phyloP scores from a whole-genome alignment of 1,139 yeast genomes.

The Sugiyamaella japonica region DNA sequence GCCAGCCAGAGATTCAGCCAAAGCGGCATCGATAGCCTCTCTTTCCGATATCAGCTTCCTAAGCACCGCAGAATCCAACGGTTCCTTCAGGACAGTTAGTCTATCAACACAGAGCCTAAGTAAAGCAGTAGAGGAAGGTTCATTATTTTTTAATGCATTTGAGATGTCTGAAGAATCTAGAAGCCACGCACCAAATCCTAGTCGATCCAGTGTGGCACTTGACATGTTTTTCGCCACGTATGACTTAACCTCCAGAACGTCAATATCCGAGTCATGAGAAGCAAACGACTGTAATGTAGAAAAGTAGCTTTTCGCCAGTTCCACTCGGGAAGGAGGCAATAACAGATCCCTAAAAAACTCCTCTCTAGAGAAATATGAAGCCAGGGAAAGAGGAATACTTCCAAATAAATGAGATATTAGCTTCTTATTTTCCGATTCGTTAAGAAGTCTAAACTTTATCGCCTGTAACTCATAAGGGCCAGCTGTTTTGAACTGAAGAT shows the following conservation, averaged over 20 bases:
- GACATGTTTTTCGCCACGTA: not conserved
- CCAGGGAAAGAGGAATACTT: slow-evolving; percentile 23
- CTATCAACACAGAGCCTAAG: slow-evolving; percentile 6
- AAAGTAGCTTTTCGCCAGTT: not conserved
- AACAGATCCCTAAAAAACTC: slow-evolving; percentile 2
- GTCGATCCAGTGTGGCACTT: not conserved
- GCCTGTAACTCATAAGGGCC: slow-evolving; percentile 33
- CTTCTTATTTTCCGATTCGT: slow-evolving; percentile 9
- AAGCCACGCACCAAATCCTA: slow-evolving; percentile 7
- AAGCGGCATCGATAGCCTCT: not conserved
- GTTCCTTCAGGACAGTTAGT: slow-evolving; percentile 1
- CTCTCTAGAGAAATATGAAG: slow-evolving; percentile 14
- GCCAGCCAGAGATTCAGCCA: slow-evolving; percentile 9
- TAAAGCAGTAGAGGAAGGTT: not conserved
- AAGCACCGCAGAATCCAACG: not conserved
- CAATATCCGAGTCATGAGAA: not conserved
- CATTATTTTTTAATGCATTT: not conserved
- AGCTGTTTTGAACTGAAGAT: slow-evolving; percentile 30
- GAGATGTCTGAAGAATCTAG: slow-evolving; percentile 8
- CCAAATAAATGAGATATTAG: slow-evolving; percentile 24
- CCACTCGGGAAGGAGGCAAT: slow-evolving; percentile 9
- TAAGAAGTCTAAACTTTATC: slow-evolving; percentile 19
- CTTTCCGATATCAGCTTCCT: not conserved
- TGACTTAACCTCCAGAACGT: not conserved
- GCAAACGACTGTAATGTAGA: slow-evolving; percentile 17